Percentiles rank a stretch among this genome's conserved stretches.
phyloP scores from a whole-genome alignment of 2,329 filamentous ascomycete species.

The Mariannaea sp. region DNA sequence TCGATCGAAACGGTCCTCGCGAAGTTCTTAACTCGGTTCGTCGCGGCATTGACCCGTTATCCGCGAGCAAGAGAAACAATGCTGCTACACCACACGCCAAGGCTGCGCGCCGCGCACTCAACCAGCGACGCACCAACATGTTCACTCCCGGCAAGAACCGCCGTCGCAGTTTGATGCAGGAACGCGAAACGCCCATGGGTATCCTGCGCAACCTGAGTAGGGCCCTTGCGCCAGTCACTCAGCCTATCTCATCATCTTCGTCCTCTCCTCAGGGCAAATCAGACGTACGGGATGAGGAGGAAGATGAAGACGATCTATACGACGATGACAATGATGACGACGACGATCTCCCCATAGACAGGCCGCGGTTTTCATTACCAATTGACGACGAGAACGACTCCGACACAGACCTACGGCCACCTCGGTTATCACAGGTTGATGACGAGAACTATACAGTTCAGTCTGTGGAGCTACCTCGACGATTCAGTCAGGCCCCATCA shows the following conservation, averaged over 20 bases:
- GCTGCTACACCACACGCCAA: constrained; percentile 64
- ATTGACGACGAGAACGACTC: constrained; percentile 52
- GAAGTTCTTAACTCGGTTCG: constrained; percentile 47
- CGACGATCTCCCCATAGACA: constrained; percentile 54
- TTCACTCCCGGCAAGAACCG: constrained; percentile 64
- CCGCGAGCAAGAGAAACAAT: constrained; percentile 49
- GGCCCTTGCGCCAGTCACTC: constrained; percentile 55
- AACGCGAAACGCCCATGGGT: constrained; percentile 61
- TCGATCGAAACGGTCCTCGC: constrained; percentile 43
- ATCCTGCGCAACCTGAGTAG: constrained; percentile 59
- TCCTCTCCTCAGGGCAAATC: constrained; percentile 46
- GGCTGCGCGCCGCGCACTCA: constrained; percentile 62
- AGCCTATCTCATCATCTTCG: constrained; percentile 53
- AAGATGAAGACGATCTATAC: constrained; percentile 54
- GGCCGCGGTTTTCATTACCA: constrained; percentile 61
- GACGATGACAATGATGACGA: constrained; percentile 55
- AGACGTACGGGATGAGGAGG: constrained; percentile 45
- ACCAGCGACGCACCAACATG: constrained; percentile 62
- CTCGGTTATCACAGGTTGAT: constrained; percentile 59
- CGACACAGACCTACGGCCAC: constrained; percentile 57
- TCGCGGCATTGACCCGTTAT: constrained; percentile 51
- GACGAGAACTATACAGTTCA: constrained; percentile 63
- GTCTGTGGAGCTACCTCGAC: constrained; percentile 64
- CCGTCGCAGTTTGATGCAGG: constrained; percentile 60
- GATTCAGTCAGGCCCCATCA: constrained; percentile 52